These are phyloP conservation scores for Ophiocordyceps camponoti-floridani DNA, from an alignment of 2,329 filamentous ascomycete species.

Conservation along the genomic window DNA sequence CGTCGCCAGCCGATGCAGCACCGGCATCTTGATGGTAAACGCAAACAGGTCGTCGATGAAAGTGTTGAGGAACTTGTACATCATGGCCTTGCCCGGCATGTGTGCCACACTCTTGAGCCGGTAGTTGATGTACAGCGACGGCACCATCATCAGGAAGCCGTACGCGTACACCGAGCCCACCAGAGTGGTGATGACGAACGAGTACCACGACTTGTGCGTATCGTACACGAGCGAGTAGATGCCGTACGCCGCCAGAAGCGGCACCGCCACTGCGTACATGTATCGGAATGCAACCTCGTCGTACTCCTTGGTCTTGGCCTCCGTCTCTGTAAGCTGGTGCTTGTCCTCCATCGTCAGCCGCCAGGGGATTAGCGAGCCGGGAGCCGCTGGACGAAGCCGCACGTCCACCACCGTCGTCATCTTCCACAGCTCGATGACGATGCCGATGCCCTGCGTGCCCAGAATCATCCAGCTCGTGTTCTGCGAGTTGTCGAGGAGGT, in stretches of 20 bases:
- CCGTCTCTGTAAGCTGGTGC: conserved; percentile 84
- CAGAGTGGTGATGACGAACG: conserved; percentile 83
- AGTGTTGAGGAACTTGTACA: conserved; percentile 95
- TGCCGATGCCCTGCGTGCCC: conserved; percentile 74
- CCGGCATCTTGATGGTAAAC: conserved; percentile 98
- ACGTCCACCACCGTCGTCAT: conserved; percentile 91
- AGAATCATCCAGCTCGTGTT: conserved; percentile 99
- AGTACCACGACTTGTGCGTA: conserved; percentile 95
- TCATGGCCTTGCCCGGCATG: conserved; percentile 93
- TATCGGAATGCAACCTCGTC: conserved; percentile 96
- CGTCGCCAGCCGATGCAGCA: conserved; percentile 79
- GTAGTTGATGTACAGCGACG: conserved; percentile 97
- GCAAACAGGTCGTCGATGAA: conserved; percentile 98
- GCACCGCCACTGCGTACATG: conserved; percentile 82
- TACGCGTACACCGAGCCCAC: conserved; percentile 96
- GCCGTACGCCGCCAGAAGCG: conserved; percentile 76
- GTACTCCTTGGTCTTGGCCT: conserved; percentile 97
- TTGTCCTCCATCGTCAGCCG: conserved; percentile 84
- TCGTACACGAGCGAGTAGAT: conserved; percentile 85
- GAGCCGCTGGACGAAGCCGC: conserved; percentile 49
- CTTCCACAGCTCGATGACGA: conserved; percentile 64
- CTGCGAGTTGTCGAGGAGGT: conserved; percentile 91
- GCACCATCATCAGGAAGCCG: conserved; percentile 98
- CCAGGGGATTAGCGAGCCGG: conserved; percentile 61
- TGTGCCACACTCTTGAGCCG: conserved; percentile 87